Evolutionary conservation across 176 grass and related monocot species (phyloP).

Genomic region (Chloris gayana): DNA sequence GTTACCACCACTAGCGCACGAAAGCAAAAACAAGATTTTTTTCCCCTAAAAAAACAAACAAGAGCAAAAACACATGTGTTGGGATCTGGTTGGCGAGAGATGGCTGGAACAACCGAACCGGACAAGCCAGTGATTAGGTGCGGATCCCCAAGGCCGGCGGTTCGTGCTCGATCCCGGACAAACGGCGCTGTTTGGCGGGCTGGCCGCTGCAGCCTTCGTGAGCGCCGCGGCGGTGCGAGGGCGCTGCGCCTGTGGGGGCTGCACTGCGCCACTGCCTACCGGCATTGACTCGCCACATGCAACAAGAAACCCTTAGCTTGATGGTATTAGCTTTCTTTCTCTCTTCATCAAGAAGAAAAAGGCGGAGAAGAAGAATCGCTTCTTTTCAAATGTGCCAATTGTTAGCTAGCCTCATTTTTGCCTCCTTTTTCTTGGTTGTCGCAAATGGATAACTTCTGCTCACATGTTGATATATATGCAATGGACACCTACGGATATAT

Average conservation of each 20-base stretch:
- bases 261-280: neutral
- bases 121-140: neutral
- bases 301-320: too few species aligned
- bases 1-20: neutral
- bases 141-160: slow-evolving; percentile 23
- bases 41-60: too few species aligned
- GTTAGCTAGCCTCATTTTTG: slow-evolving; percentile 4
- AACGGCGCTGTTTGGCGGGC: neutral
- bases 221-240: neutral
- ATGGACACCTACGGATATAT: neutral
- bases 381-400: neutral
- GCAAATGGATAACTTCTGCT: neutral
- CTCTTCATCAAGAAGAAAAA: neutral
- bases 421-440: neutral
- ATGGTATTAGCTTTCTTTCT: too few species aligned
- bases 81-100: slow-evolving; percentile 4
- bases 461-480: neutral
- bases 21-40: neutral
- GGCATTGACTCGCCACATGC: neutral
- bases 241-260: neutral
- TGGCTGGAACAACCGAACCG: neutral
- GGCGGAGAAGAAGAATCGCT: neutral
- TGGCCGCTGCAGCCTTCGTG: neutral
- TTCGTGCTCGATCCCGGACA: neutral
- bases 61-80: neutral